Evolutionary conservation across 805 yeast species (phyloP).

Genomic region (Wickerhamiella nectarea): DNA sequence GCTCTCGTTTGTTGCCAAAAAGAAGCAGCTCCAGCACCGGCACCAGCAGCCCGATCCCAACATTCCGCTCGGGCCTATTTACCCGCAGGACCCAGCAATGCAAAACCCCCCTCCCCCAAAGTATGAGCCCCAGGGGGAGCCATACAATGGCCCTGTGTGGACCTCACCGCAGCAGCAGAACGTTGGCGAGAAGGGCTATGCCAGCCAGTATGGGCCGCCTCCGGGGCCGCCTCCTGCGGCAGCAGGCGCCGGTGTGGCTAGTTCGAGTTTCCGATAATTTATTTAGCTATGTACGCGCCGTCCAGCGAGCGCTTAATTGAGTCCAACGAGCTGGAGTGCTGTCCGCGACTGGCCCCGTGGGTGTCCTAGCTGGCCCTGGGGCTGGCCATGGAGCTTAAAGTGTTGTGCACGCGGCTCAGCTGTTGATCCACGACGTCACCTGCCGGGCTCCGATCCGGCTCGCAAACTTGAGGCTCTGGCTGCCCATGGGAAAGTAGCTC

Average conservation of each 20-base stretch:
- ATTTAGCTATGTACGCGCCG: too few relatives aligned
- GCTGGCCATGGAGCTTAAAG: too few relatives aligned
- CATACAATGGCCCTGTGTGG: constrained; percentile 7
- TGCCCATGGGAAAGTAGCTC: constrained; percentile 93
- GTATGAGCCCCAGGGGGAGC: constrained; percentile 4
- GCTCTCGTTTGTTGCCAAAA: not conserved
- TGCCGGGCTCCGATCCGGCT: constrained; percentile 44
- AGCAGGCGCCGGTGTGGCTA: not conserved
- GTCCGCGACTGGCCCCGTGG: too few relatives aligned
- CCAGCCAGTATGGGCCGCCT: not conserved
- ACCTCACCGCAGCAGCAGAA: not conserved
- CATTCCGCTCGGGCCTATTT: constrained; percentile 6
- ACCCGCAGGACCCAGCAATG: constrained; percentile 2
- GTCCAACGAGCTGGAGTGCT: too few relatives aligned
- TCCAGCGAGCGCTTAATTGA: too few relatives aligned
- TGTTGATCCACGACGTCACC: constrained; percentile 32
- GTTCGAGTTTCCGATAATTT: not conserved
- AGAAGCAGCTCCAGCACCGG: not conserved
- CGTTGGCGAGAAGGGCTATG: constrained; percentile 4
- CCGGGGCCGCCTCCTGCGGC: constrained; percentile 3
- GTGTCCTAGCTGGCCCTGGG: too few relatives aligned
- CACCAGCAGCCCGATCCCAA: not conserved
- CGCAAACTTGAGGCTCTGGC: constrained; percentile 51
- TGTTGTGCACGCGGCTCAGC: too few relatives aligned
- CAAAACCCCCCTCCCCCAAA: not conserved